These are phyloP conservation scores for Ogataea haglerorum DNA, from an alignment of 805 yeast genomes.

Conservation along the genomic window DNA sequence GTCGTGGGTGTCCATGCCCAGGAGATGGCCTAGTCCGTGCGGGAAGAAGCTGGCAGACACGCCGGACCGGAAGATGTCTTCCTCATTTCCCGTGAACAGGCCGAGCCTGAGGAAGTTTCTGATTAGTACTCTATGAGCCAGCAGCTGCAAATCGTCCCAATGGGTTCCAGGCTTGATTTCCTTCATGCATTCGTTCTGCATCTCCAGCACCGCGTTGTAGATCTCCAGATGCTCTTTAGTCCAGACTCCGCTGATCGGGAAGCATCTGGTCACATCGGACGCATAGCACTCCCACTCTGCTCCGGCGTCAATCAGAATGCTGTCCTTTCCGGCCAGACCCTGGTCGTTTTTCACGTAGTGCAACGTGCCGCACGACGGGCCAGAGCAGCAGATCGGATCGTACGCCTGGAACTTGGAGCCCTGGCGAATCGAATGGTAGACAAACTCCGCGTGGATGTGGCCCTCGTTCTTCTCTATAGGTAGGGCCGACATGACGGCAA, in stretches of 20 bases:
- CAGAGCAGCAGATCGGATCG: conserved; percentile 95
- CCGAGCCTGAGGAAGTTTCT: conserved; percentile 71
- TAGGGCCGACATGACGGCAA: conserved; percentile 88
- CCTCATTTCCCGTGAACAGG: conserved; percentile 55
- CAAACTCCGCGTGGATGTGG: conserved; percentile 93
- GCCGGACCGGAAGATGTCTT: conserved; percentile 65
- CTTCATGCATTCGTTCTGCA: conserved; percentile 76
- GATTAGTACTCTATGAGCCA: conserved; percentile 76
- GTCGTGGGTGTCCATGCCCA: conserved; percentile 96
- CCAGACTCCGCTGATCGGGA: conserved; percentile 91
- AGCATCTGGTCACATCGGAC: conserved; percentile 90
- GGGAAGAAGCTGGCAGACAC: conserved; percentile 84
- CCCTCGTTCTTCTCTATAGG: conserved; percentile 86
- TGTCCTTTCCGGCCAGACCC: conserved; percentile 50
- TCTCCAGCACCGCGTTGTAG: conserved; percentile 72
- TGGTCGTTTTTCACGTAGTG: conserved; percentile 87
- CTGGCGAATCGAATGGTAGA: conserved; percentile 89
- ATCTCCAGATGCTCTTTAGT: conserved; percentile 80
- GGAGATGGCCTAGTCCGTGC: conserved; percentile 90
- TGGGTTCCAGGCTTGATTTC: conserved; percentile 72
- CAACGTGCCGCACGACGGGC: conserved; percentile 84
- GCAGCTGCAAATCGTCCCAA: conserved; percentile 84
- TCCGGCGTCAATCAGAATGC: conserved; percentile 90
- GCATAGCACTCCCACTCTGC: conserved; percentile 96
- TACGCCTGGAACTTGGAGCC: conserved; percentile 88